A percentile compares a stretch with the other conserved stretches of the same genome.
phyloP scores from a whole-genome alignment of 352 stramenopile species.

The Elongisporangium undulatum region DNA sequence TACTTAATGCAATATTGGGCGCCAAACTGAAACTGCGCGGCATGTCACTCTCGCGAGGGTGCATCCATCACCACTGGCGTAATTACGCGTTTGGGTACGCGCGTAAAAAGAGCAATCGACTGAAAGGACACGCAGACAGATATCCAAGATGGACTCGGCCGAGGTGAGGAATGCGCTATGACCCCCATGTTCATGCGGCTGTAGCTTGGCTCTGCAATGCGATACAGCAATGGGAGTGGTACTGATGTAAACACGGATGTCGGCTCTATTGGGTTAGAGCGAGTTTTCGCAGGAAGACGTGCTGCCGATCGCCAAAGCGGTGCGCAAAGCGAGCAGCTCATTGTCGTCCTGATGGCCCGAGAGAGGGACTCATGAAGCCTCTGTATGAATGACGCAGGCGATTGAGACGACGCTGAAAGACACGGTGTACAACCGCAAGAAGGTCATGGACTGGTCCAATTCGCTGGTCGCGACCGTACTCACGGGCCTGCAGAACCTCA shows the following conservation, averaged over 20 bases:
- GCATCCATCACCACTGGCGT: constrained; percentile 1
- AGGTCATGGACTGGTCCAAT: constrained; percentile 84
- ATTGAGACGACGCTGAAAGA: constrained; percentile 78
- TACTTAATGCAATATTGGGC: background rate
- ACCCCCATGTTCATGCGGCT: background rate
- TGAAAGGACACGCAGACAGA: background rate
- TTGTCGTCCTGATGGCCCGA: background rate
- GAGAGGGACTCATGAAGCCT: background rate
- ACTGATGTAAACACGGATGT: background rate
- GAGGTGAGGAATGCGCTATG: constrained; percentile 17
- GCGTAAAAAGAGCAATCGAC: constrained; percentile 3
- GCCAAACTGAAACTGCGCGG: background rate
- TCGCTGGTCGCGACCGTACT: constrained; percentile 75
- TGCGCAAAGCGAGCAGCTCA: constrained; percentile 8
- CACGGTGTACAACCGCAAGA: constrained; percentile 84
- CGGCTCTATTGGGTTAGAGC: constrained; percentile 23
- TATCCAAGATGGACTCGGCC: constrained; percentile 37
- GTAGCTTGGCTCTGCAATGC: background rate
- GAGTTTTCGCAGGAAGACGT: constrained; percentile 78
- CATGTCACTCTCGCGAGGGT: background rate
- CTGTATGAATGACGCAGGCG: constrained; percentile 21
- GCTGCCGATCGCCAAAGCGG: constrained; percentile 68
- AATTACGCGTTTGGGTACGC: constrained; percentile 7
- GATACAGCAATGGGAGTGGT: background rate
- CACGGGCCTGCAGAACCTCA: constrained; percentile 79